Percentiles rank a stretch among this genome's conserved stretches.
These are phyloP conservation scores for Neocucurbitaria cava DNA, from an alignment of 2,329 filamentous ascomycete species.

Conservation along the genomic window DNA sequence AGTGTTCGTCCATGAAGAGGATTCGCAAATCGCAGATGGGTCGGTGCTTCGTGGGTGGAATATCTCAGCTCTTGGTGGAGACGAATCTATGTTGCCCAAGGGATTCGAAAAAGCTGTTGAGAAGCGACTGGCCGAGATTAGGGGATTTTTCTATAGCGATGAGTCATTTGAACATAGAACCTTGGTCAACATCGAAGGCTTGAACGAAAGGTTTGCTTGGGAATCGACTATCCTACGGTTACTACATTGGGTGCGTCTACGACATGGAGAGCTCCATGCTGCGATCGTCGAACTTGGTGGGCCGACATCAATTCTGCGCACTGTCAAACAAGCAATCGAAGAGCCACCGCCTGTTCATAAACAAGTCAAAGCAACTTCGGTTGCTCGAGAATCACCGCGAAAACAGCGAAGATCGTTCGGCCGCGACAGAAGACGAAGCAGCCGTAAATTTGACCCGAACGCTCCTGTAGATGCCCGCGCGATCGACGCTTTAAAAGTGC, in stretches of 20 bases:
- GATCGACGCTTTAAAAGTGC: constrained; percentile 28
- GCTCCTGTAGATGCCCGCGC: constrained; percentile 28
- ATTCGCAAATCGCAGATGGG: constrained; percentile 11
- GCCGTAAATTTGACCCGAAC: constrained; percentile 39
- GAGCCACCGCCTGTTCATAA: constrained; percentile 12
- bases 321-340: constrained; percentile 34
- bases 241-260: constrained; percentile 55
- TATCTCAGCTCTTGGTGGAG: constrained; percentile 46
- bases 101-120: constrained; percentile 44
- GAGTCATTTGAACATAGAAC: constrained; percentile 37
- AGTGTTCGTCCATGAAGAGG: constrained; percentile 50
- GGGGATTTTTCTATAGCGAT: constrained; percentile 41
- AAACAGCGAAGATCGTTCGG: constrained; percentile 38
- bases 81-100: constrained; percentile 46
- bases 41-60: constrained; percentile 44
- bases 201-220: constrained; percentile 60
- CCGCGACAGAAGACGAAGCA: constrained; percentile 34
- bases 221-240: constrained; percentile 53
- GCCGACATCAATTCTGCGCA: constrained; percentile 46
- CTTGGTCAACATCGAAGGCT: constrained; percentile 50
- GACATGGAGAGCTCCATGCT: constrained; percentile 54
- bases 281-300: constrained; percentile 54
- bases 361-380: constrained; percentile 4
- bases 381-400: constrained; percentile 22
- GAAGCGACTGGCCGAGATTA: constrained; percentile 50